phyloP scores from a whole-genome alignment of 768 basidiomycete genomes.

The Lactifluus pinguis region DNA sequence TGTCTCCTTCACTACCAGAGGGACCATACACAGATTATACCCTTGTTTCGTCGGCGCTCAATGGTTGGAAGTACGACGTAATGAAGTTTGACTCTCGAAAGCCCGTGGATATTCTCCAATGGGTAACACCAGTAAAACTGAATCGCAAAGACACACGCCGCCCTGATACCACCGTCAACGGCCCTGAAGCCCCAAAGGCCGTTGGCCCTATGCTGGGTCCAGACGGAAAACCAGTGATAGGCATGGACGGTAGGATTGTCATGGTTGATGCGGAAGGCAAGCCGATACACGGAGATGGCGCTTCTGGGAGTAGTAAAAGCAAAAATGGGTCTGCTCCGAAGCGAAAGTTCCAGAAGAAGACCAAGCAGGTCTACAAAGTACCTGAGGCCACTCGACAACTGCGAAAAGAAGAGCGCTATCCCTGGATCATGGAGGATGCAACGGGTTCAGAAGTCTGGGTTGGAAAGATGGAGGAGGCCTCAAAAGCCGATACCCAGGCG shows the following conservation, averaged over 20 bases:
- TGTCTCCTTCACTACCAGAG: slow-evolving; percentile 39
- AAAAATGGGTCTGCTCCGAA: slow-evolving; percentile 33
- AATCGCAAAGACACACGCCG: slow-evolving; percentile 76
- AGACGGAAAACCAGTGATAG: slow-evolving; percentile 80
- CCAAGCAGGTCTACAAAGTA: slow-evolving; percentile 70
- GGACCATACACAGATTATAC: slow-evolving; percentile 67
- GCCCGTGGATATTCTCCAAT: slow-evolving; percentile 56
- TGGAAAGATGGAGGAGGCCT: slow-evolving; percentile 71
- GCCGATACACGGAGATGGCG: slow-evolving; percentile 43
- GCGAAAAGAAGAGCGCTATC: slow-evolving; percentile 78
- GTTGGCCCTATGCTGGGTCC: slow-evolving; percentile 69
- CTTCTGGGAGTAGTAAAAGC: slow-evolving; percentile 36
- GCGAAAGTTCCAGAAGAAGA: slow-evolving; percentile 79
- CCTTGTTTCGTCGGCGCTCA: slow-evolving; percentile 69
- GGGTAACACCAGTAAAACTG: slow-evolving; percentile 71
- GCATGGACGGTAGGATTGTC: slow-evolving; percentile 63
- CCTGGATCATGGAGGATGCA: slow-evolving; percentile 87
- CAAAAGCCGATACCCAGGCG: slow-evolving; percentile 61
- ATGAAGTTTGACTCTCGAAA: slow-evolving; percentile 84
- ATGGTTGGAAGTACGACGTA: slow-evolving; percentile 87
- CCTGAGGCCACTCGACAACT: slow-evolving; percentile 71
- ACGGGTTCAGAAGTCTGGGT: slow-evolving; percentile 66
- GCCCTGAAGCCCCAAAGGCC: slow-evolving; percentile 34
- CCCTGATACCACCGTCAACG: slow-evolving; percentile 30
- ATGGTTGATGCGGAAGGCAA: slow-evolving; percentile 76